These are phyloP conservation scores for Ogataea methanolica DNA, from an alignment of 805 yeast genomes.

Conservation along the genomic window DNA sequence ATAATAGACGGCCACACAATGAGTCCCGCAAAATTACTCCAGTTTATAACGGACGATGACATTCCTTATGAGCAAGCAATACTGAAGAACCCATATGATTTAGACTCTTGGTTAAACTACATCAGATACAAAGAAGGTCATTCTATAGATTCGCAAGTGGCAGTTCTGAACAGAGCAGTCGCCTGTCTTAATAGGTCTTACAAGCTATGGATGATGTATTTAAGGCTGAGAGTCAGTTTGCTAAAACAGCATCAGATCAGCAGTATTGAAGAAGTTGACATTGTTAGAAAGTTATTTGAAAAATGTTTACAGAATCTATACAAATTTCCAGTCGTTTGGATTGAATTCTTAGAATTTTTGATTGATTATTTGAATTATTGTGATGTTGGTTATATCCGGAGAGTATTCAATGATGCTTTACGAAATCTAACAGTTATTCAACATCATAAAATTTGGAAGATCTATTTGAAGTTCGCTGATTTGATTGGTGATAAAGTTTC, in stretches of 20 bases:
- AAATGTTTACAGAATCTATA: conserved; percentile 38
- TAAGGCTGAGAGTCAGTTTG: conserved; percentile 34
- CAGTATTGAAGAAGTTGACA: conserved; percentile 3
- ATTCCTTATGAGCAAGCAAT: conserved; percentile 34
- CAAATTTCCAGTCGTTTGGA: conserved; percentile 50
- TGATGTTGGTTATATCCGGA: conserved; percentile 36
- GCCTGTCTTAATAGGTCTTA: conserved; percentile 38
- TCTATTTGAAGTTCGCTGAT: conserved; percentile 47
- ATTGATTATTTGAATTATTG: conserved; percentile 21
- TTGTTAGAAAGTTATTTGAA: conserved; percentile 35
- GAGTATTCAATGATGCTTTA: conserved; percentile 46
- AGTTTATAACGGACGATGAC: conserved; percentile 24
- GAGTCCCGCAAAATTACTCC: neutral
- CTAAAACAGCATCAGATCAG: neutral
- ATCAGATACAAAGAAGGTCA: conserved; percentile 28
- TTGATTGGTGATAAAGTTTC: conserved; percentile 37
- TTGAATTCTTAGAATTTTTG: conserved; percentile 42
- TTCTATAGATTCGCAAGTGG: conserved; percentile 33
- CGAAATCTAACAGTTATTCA: conserved; percentile 44
- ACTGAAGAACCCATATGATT: conserved; percentile 29
- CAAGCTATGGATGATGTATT: conserved; percentile 51
- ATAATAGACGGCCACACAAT: neutral
- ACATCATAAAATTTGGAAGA: conserved; percentile 52
- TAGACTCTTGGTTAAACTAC: conserved; percentile 45
- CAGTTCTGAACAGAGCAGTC: conserved; percentile 51